Conservation (phyloP, 768 basidiomycete species). For the Sarcodon aspratus region DNA sequence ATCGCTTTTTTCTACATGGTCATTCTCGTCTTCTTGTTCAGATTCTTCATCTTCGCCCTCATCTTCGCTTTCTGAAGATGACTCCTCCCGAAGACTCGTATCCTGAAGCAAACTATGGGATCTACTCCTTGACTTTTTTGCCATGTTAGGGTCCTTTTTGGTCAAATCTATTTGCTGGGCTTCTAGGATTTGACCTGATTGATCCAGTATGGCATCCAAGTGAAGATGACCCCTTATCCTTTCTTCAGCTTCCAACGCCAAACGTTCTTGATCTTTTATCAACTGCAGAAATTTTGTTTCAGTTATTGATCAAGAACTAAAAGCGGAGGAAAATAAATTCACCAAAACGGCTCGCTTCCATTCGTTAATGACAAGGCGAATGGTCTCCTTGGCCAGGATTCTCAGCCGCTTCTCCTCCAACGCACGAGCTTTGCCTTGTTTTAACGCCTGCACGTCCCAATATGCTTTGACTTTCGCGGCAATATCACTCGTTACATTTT, state of each 20-base stretch:
- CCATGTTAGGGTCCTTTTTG: conserved; percentile 30
- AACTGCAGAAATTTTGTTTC: conserved; percentile 32
- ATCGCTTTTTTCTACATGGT: conserved; percentile 13
- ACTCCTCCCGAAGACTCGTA: background rate
- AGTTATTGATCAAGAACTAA: background rate
- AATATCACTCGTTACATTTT: conserved; percentile 35
- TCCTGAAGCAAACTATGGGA: background rate
- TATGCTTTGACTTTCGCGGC: conserved; percentile 58
- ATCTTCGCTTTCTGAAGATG: conserved; percentile 9
- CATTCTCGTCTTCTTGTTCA: conserved; percentile 15
- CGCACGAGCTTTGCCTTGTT: conserved; percentile 43
- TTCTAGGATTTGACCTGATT: conserved; percentile 78
- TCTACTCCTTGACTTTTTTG: conserved; percentile 43
- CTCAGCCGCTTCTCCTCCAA: conserved; percentile 61
- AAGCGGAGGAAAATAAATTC: conserved; percentile 19
- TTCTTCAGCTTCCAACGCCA: conserved; percentile 64
- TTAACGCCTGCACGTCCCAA: conserved; percentile 59
- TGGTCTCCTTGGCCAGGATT: conserved; percentile 58
- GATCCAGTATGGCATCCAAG: conserved; percentile 81
- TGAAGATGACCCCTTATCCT: conserved; percentile 71
- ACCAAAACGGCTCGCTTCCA: conserved; percentile 88
- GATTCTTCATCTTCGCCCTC: conserved; percentile 19
- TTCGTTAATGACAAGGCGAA: conserved; percentile 58
- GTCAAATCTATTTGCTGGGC: conserved; percentile 69
- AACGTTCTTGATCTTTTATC: conserved; percentile 58